Evolutionary conservation across 73 alveolate genomes (phyloP).

Genomic region (Uronychia binucleata): DNA sequence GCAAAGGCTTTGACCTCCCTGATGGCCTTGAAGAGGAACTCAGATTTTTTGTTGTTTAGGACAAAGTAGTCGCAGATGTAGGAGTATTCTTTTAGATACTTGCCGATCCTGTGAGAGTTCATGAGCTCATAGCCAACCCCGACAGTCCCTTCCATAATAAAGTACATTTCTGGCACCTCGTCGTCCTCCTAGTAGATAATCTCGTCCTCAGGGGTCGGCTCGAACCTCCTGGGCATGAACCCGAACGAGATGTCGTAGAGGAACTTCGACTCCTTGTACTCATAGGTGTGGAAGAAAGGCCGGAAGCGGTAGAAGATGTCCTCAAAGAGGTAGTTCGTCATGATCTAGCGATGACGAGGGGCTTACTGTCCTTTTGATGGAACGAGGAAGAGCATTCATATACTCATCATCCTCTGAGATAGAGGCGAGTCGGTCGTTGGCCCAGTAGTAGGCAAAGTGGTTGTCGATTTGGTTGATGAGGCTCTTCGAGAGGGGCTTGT

Average conservation of each 20-base stretch:
- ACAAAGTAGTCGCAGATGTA: conserved; percentile 60
- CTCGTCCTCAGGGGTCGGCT: conserved; percentile 45
- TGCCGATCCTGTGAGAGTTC: conserved; percentile 21
- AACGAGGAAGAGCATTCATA: conserved; percentile 57
- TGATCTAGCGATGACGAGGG: not conserved
- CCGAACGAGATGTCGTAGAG: conserved; percentile 68
- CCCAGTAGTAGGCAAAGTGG: conserved; percentile 87
- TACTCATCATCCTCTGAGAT: conserved; percentile 54
- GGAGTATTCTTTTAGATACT: conserved; percentile 31
- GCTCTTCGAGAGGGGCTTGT: conserved; percentile 75
- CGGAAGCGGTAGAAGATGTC: conserved; percentile 59
- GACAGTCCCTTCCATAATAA: conserved; percentile 83
- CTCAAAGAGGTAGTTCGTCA: conserved; percentile 58
- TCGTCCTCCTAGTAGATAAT: conserved; percentile 75
- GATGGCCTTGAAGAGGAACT: conserved; percentile 53
- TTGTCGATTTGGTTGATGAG: conserved; percentile 68
- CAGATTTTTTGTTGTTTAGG: conserved; percentile 47
- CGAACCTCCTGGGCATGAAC: conserved; percentile 64
- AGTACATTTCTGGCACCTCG: conserved; percentile 90
- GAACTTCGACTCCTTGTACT: conserved; percentile 63
- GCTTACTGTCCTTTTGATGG: conserved; percentile 45
- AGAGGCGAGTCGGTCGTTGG: conserved; percentile 72
- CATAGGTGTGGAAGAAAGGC: conserved; percentile 52
- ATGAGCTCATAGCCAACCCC: conserved; percentile 60
- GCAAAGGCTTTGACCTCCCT: conserved; percentile 61